Percentiles rank a stretch among this genome's conserved stretches.
Conservation (phyloP, 352 stramenopile genomes). For the Phytophthora sp. region DNA sequence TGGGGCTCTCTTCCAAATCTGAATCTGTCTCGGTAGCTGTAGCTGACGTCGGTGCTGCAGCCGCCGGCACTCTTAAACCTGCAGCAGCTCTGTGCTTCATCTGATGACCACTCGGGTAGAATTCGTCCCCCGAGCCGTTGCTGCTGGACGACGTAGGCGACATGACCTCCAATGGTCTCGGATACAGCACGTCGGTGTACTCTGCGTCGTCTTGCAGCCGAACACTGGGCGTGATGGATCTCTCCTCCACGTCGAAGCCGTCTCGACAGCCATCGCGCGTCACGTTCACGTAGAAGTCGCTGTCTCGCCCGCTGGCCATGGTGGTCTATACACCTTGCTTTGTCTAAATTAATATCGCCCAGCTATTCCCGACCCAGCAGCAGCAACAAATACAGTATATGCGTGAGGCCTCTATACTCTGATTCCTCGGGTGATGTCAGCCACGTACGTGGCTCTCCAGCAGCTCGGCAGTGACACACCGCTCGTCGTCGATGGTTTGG, state of each 20-base stretch:
- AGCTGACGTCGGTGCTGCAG: conserved; percentile 27
- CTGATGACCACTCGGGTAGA: conserved; percentile 16
- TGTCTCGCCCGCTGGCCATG: conserved; percentile 36
- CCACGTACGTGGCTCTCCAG: conserved; percentile 3
- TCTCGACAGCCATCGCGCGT: conserved; percentile 30
- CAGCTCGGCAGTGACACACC: not conserved
- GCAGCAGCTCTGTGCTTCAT: conserved; percentile 7
- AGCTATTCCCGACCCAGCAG: conserved; percentile 2
- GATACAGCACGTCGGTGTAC: conserved; percentile 40
- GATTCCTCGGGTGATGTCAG: conserved; percentile 4
- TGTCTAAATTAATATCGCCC: conserved; percentile 28
- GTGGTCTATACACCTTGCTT: not conserved
- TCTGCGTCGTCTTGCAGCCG: conserved; percentile 30
- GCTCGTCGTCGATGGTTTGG: not conserved
- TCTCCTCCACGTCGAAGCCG: conserved; percentile 23
- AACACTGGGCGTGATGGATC: conserved; percentile 19
- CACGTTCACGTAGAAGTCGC: conserved; percentile 50
- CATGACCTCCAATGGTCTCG: conserved; percentile 38
- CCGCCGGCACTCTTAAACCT: not conserved
- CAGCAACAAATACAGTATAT: not conserved
- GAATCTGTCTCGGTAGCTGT: conserved; percentile 44
- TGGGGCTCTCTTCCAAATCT: conserved; percentile 31
- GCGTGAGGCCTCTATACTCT: conserved; percentile 17
- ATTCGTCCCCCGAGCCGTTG: conserved; percentile 50
- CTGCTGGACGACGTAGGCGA: conserved; percentile 69